Percentiles rank a stretch among this genome's conserved stretches.
phyloP scores from a whole-genome alignment of 345 rosid species.

The Excoecaria agallocha region DNA sequence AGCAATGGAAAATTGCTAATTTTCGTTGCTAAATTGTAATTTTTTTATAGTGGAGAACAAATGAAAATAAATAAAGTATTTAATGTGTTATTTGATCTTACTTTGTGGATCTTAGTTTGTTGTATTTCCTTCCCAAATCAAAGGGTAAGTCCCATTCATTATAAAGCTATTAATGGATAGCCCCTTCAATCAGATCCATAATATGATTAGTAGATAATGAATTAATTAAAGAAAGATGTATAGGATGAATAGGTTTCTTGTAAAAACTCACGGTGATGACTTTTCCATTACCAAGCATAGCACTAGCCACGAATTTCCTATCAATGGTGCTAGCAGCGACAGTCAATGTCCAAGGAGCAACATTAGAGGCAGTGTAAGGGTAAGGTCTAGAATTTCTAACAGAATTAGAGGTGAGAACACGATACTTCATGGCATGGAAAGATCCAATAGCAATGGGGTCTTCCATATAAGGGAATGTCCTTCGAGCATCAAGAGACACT shows the following conservation, averaged over 20 bases:
- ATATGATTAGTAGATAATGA: no score
- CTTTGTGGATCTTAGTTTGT: constrained; percentile 31
- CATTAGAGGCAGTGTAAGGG: constrained; percentile 15
- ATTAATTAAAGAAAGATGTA: no score
- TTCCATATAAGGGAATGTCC: constrained; percentile 11
- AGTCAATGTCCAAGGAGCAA: constrained; percentile 39
- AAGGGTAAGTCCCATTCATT: constrained; percentile 22
- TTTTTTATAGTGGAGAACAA: no score
- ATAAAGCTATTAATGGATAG: constrained; percentile 16
- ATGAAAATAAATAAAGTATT: not conserved
- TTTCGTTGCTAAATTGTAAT: no score
- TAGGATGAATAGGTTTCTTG: no score
- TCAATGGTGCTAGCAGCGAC: constrained; percentile 44
- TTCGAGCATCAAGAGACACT: constrained; percentile 11
- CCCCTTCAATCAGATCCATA: constrained; percentile 2
- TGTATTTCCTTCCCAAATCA: constrained; percentile 41
- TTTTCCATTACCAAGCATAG: constrained; percentile 38
- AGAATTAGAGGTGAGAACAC: constrained; percentile 32
- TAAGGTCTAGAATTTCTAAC: constrained; percentile 38
- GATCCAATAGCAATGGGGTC: constrained; percentile 32
- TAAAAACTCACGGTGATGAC: constrained; percentile 20
- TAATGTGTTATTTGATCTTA: not conserved
- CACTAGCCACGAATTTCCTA: constrained; percentile 28
- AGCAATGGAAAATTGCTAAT: no score
- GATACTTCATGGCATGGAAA: constrained; percentile 39